A percentile compares a stretch with the other conserved stretches of the same genome.
Conservation (phyloP, 176 grass and related monocot species). For the Zoysia pacifica region DNA sequence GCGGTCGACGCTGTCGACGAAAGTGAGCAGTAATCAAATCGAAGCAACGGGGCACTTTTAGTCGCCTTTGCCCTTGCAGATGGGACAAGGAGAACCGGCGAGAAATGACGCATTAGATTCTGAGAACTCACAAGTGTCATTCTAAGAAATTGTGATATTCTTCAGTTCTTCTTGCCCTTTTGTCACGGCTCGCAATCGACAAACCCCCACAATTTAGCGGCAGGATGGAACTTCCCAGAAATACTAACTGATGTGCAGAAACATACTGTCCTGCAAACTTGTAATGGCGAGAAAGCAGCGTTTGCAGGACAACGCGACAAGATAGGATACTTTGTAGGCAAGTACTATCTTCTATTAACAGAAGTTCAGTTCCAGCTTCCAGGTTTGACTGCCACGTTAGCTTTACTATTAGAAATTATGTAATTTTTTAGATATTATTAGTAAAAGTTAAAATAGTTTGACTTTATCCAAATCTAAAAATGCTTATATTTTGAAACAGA, state of each 20-base stretch:
- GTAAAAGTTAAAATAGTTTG: no score
- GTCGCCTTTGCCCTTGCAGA: neutral
- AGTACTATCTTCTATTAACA: neutral
- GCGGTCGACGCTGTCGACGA: no score
- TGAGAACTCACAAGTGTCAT: neutral
- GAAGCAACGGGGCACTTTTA: neutral
- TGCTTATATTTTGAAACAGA: no score
- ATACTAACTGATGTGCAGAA: neutral
- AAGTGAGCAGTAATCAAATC: neutral
- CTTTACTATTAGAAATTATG: neutral
- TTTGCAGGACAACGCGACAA: no score
- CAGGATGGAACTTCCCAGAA: constrained; percentile 10
- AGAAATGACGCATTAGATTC: neutral
- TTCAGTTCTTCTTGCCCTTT: neutral
- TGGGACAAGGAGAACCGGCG: neutral
- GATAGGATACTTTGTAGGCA: no score
- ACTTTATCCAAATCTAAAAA: no score
- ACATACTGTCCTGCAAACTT: neutral
- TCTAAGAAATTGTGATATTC: neutral
- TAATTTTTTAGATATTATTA: no score
- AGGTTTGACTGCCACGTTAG: neutral
- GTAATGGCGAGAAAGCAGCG: neutral
- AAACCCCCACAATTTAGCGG: neutral
- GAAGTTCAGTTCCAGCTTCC: neutral
- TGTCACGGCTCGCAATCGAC: neutral